Evolutionary conservation across 106 monocot genomes (phyloP), one percentile per base, ranked within the genome.

Genomic region (Vanilla planifolia): DNA sequence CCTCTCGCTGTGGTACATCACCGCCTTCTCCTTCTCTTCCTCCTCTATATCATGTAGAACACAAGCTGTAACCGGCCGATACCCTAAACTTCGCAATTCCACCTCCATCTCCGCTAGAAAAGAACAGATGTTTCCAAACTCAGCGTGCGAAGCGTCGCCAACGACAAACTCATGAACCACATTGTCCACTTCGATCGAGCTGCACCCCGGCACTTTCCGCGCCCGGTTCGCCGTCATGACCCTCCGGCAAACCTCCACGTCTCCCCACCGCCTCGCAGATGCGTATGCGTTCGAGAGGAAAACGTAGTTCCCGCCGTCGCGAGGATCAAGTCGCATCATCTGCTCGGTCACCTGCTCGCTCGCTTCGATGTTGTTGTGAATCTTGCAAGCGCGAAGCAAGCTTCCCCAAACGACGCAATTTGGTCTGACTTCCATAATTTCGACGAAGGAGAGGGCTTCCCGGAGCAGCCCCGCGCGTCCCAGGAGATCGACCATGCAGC

Each of bases 1-100:
- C 52, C 70, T 61, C 30, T 70, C 62, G 16, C 70, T 70, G 26
- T 70, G 70, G 17, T 32, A 57, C 57, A 57, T 34, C 2, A 57
- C 34, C 33, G 19, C 57, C n/a, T 19, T 57, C 35, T 57, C 34
- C 27, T 61, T 43, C 40, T 61, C 43, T 15, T 61, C 61, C 0
- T 40, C 61, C 61, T 74, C 83, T 67, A 77, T 74, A 30, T 83
- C 78, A 65, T 84, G 78, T 51, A 79, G 75, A 22, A 84, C 83
- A 55, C 71, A 73, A 14, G 71, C 67, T 14, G 63, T 61, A 22
- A 48, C 30, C 13, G 74, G 74, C 37, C 35, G 48, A 72, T 78
- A 84, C 8, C 79, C 83, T 13, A 78, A 48, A 3, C 59, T 71
- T 29, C 67, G 61, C 70, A 78, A 36, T 15, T 78, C 82, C 16